Evolutionary conservation across 495 filamentous ascomycete species (phyloP).

Genomic region (Podospora appendiculata): DNA sequence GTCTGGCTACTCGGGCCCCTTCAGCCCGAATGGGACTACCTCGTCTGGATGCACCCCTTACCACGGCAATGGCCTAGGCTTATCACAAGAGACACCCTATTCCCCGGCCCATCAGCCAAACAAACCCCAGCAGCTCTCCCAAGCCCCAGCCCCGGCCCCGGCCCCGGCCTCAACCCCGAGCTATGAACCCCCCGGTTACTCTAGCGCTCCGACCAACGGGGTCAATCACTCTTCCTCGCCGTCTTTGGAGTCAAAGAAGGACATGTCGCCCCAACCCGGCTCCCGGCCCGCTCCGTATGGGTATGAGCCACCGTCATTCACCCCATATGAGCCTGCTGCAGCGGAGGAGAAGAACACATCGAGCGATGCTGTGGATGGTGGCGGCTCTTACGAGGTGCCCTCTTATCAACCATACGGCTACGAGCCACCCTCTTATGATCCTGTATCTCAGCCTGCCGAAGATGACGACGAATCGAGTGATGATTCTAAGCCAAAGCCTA

Average conservation of each 20-base stretch:
- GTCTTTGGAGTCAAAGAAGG: slow-evolving; percentile 3
- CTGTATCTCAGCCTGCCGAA: slow-evolving; percentile 35
- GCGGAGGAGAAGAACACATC: slow-evolving; percentile 18
- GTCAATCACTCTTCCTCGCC: neutral
- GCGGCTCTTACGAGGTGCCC: slow-evolving; percentile 39
- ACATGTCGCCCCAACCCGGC: slow-evolving; percentile 9
- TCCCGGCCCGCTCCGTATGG: slow-evolving; percentile 37
- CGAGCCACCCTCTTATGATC: slow-evolving; percentile 49
- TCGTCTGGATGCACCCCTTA: slow-evolving; percentile 24
- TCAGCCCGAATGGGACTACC: slow-evolving; percentile 21
- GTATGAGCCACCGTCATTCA: slow-evolving; percentile 31
- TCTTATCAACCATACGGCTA: slow-evolving; percentile 44
- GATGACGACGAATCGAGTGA: slow-evolving; percentile 26
- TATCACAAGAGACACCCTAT: slow-evolving; percentile 13
- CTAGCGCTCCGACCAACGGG: slow-evolving; percentile 11
- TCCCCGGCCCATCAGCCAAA: slow-evolving; percentile 5
- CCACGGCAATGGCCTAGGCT: slow-evolving; percentile 1
- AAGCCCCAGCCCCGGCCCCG: slow-evolving; percentile 2
- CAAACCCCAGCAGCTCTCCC: neutral
- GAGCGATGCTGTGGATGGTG: slow-evolving; percentile 7
- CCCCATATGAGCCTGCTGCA: slow-evolving; percentile 21
- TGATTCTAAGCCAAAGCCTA: slow-evolving; percentile 45
- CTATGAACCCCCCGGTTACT: slow-evolving; percentile 19
- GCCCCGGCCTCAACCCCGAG: slow-evolving; percentile 3
- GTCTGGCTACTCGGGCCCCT: slow-evolving; percentile 21